Base-by-base conservation (phyloP, 2,329 filamentous ascomycete species). In the Gremmenia infestans region DNA sequence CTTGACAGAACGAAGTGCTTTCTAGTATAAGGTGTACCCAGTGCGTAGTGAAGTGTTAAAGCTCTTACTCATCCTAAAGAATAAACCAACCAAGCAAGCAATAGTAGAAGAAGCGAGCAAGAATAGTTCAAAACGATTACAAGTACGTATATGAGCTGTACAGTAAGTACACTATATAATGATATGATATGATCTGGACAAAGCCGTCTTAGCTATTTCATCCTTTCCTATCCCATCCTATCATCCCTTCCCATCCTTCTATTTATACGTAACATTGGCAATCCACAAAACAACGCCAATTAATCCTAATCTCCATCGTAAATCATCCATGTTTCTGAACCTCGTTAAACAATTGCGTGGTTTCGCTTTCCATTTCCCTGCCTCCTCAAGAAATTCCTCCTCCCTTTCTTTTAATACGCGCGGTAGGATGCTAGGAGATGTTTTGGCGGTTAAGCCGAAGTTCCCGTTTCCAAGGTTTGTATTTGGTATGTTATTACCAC, bases 211-310 rank as follows among this genome's bases (percentile, higher is more conserved):
- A 28, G 6, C 28, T 28, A 28, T 28, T 28, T 7, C 8, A 28
- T 28, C 28, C 28, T 28, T 28, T 8, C 17, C 40, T 3, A 17
- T 22, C 37, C 40, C 15, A 17, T 22, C 37, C 17, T 8, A 45
- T 45, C 5, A 15, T 43, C 40, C 17, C n/a, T 2, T 45, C 12
- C 28, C 28, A 12, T 12, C 19, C 19, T 19, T 19, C 22, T 47
- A 62, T 48, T 32, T 42, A 55, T 64, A 64, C 15, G 40, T 48
- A 36, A 62, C 35, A 53, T 64, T 64, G 42, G 48, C 55, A 9
- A 63, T 8, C 62, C 62, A 64, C 42, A 64, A 39, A 5, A 46
- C 43, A 8, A 46, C 2, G 11, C 57, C n/a, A 3, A 64, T 48
- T 2, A 54, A 25, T 1, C 55, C 55, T 12, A 61, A n/a, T 15